These are phyloP conservation scores for Trichoderma atroviride DNA, from an alignment of 2,329 filamentous ascomycete genomes.

Conservation along the genomic window DNA sequence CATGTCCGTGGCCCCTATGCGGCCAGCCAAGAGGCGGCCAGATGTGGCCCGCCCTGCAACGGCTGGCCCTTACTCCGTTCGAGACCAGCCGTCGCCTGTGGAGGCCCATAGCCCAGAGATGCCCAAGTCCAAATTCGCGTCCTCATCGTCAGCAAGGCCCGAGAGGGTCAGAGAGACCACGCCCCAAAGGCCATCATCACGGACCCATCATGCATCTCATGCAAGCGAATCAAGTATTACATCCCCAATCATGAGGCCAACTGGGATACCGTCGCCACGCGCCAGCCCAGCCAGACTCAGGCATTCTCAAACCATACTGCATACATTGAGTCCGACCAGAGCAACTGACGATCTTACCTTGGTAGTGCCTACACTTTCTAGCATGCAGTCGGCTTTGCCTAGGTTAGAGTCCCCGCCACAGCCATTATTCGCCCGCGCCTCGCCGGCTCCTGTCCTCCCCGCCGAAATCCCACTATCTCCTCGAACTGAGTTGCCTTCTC, in stretches of 20 bases:
- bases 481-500: conserved; percentile 35
- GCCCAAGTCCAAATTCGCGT: conserved; percentile 49
- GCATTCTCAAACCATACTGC: conserved; percentile 37
- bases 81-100: conserved; percentile 47
- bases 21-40: conserved; percentile 60
- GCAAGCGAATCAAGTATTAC: conserved; percentile 55
- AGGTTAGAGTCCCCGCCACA: conserved; percentile 27
- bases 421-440: conserved; percentile 18
- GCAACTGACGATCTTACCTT: conserved; percentile 58
- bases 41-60: conserved; percentile 65
- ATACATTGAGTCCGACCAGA: conserved; percentile 48
- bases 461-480: conserved; percentile 26
- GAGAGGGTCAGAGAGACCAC: conserved; percentile 53
- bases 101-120: conserved; percentile 51
- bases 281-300: conserved; percentile 47
- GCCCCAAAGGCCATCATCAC: conserved; percentile 54
- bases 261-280: conserved; percentile 42
- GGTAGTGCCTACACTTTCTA: conserved; percentile 52
- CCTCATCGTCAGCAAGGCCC: conserved; percentile 43
- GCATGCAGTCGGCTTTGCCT: conserved; percentile 41
- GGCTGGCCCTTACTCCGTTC: conserved; percentile 66
- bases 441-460: conserved; percentile 25
- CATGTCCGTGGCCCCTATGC: conserved; percentile 65
- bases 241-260: conserved; percentile 43
- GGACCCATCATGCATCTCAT: conserved; percentile 50